phyloP scores from a whole-genome alignment of 768 basidiomycete species.

The Suillus paluster region DNA sequence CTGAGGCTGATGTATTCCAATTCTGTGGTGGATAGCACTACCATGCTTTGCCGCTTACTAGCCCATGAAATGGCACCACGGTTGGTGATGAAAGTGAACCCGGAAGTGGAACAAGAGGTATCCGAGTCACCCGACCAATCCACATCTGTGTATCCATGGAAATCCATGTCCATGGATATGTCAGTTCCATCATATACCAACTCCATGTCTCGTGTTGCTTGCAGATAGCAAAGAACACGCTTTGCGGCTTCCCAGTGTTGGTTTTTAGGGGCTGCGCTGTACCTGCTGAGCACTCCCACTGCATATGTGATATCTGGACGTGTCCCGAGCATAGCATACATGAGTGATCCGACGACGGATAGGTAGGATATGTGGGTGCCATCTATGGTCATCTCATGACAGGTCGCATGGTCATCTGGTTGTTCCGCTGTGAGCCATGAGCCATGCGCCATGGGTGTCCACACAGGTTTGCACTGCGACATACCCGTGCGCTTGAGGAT shows the following conservation, averaged over 20 bases:
- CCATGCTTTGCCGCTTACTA: conserved; percentile 33
- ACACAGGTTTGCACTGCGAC: conserved; percentile 9
- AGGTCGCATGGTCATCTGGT: conserved; percentile 1
- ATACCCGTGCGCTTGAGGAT: conserved; percentile 20
- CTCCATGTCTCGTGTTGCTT: conserved; percentile 13
- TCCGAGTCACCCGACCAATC: conserved; percentile 17
- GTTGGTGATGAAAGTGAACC: conserved; percentile 28
- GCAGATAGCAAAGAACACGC: conserved; percentile 17
- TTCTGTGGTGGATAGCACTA: conserved; percentile 39
- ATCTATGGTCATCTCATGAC: not conserved
- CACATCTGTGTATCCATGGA: conserved; percentile 18
- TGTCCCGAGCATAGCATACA: conserved; percentile 34
- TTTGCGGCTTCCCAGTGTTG: conserved; percentile 20
- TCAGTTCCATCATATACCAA: not conserved
- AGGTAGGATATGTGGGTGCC: not conserved
- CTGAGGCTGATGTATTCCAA: conserved; percentile 38
- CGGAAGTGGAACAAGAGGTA: conserved; percentile 21
- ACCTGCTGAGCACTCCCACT: conserved; percentile 27
- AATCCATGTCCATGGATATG: conserved; percentile 12
- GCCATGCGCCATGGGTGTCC: conserved; percentile 14
- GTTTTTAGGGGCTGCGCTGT: conserved; percentile 4
- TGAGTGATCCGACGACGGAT: conserved; percentile 22
- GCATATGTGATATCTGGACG: conserved; percentile 37
- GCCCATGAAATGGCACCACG: conserved; percentile 38
- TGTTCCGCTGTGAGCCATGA: conserved; percentile 2